A percentile compares a stretch with the other conserved stretches of the same genome.
phyloP scores from a whole-genome alignment of 495 filamentous ascomycete genomes.

The Penicillium fimorum region DNA sequence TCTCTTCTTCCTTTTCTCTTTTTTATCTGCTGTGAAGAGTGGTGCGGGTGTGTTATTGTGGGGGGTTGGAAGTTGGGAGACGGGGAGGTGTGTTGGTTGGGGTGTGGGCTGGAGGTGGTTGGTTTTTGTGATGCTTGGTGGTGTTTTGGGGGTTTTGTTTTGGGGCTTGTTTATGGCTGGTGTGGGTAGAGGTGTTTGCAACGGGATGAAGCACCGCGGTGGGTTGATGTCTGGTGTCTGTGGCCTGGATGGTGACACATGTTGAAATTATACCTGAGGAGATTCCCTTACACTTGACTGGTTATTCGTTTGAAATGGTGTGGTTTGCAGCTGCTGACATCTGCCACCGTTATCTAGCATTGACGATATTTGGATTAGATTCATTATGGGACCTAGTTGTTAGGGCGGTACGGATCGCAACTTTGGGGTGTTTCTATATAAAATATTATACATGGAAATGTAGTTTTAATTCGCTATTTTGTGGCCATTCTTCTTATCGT shows the following conservation, averaged over 20 bases:
- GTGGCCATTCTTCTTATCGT: too few species aligned
- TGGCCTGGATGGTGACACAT: conserved; percentile 47
- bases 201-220: conserved; percentile 31
- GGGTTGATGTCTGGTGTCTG: conserved; percentile 29
- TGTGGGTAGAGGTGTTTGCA: not conserved
- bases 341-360: not conserved
- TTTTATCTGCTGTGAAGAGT: conserved; percentile 5
- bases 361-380: not conserved
- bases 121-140: conserved; percentile 13
- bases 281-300: conserved; percentile 13
- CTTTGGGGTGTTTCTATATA: not conserved
- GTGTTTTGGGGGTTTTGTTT: not conserved
- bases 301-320: not conserved
- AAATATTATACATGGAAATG: too few species aligned
- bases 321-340: conserved; percentile 1
- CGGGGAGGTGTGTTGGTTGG: not conserved
- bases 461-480: too few species aligned
- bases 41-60: conserved; percentile 6
- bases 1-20: not conserved
- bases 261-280: conserved; percentile 59
- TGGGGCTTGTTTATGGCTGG: conserved; percentile 1
- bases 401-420: not conserved
- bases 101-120: conserved; percentile 3
- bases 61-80: conserved; percentile 8
- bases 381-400: not conserved